Conservation (phyloP, 2,329 filamentous ascomycete species). For the Thermothelomyces thermophilus region DNA sequence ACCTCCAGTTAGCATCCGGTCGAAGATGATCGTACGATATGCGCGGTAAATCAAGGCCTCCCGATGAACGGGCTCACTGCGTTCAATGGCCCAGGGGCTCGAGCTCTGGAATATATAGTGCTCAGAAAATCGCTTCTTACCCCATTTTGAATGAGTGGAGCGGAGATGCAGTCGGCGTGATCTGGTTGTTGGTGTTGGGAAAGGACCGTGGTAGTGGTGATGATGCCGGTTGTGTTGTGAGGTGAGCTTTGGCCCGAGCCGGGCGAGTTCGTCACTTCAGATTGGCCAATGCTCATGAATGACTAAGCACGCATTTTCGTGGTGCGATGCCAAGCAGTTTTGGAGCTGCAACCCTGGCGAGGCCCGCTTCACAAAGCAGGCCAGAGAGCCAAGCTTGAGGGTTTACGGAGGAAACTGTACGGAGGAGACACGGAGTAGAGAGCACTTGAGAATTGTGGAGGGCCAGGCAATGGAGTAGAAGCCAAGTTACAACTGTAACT, state of each 20-base stretch:
- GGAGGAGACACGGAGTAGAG: no score
- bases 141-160: constrained; percentile 16
- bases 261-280: constrained; percentile 5
- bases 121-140: constrained; percentile 12
- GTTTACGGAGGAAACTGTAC: no score
- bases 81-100: background rate
- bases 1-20: constrained; percentile 25
- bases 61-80: background rate
- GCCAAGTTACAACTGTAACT: no score
- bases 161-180: background rate
- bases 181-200: background rate
- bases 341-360: background rate
- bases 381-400: no score
- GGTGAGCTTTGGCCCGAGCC: constrained; percentile 1
- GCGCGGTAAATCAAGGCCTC: background rate
- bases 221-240: constrained; percentile 1
- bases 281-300: constrained; percentile 12
- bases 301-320: constrained; percentile 1
- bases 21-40: constrained; percentile 17
- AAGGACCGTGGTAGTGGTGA: constrained; percentile 8
- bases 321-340: background rate
- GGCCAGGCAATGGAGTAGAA: no score
- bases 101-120: background rate
- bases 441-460: no score
- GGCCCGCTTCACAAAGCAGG: background rate